Conservation (phyloP, 2,329 filamentous ascomycete species). For the Fusarium sambucinum region DNA sequence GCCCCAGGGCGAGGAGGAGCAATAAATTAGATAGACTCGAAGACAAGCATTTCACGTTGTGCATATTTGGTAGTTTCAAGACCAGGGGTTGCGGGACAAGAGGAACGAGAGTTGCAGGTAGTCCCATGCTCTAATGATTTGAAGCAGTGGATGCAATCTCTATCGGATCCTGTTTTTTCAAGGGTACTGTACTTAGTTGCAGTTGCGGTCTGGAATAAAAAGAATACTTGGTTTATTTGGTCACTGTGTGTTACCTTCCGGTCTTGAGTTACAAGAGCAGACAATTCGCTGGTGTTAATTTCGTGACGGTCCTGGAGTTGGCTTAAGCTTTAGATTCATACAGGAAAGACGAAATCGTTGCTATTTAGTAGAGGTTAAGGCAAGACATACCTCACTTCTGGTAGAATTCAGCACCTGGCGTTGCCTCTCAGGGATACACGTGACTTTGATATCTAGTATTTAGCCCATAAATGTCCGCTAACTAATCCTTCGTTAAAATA, state of each 20-base stretch:
- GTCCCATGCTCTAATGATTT: conserved; percentile 48
- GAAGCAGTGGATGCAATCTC: conserved; percentile 46
- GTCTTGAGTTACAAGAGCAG: not conserved
- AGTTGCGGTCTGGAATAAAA: conserved; percentile 42
- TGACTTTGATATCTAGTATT: not conserved
- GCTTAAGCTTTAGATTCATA: too few species aligned
- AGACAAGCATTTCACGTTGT: conserved; percentile 12
- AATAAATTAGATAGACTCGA: conserved; percentile 29
- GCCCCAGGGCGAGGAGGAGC: conserved; percentile 47
- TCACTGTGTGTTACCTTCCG: not conserved
- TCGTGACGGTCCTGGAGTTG: not conserved
- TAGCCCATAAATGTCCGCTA: not conserved
- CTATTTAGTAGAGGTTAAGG: not conserved
- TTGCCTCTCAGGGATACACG: conserved; percentile 2
- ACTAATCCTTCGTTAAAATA: not conserved
- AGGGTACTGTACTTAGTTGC: conserved; percentile 27
- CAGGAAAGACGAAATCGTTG: too few species aligned
- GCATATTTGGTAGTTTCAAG: conserved; percentile 31
- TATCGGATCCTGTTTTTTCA: conserved; percentile 28
- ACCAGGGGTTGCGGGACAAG: conserved; percentile 24
- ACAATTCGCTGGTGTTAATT: not conserved
- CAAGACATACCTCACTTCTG: not conserved
- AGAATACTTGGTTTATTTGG: conserved; percentile 45
- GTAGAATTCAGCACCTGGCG: not conserved
- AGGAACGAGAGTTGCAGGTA: conserved; percentile 39